A percentile compares a stretch with the other conserved stretches of the same genome.
These are phyloP conservation scores for Dendrobium officinale DNA, from an alignment of 106 monocot genomes.

Conservation along the genomic window DNA sequence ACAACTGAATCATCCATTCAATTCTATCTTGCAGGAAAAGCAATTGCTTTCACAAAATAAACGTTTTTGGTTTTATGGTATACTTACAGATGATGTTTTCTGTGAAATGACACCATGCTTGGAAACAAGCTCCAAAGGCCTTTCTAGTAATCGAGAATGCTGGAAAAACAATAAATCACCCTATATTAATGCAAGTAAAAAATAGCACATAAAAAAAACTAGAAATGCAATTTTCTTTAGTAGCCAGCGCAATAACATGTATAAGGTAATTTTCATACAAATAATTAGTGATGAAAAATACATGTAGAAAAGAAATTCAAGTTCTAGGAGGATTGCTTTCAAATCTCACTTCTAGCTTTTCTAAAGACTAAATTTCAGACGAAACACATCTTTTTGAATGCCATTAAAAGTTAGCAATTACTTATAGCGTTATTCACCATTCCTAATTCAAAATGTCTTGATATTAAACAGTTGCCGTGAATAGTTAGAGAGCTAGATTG, in stretches of 20 bases:
- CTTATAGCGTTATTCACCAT: background rate
- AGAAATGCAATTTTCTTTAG: too few relatives aligned
- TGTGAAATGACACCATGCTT: slow-evolving; percentile 86
- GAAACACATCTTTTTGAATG: background rate
- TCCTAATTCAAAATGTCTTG: background rate
- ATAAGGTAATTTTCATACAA: background rate
- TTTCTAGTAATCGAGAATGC: slow-evolving; percentile 79
- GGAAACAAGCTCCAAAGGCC: slow-evolving; percentile 65
- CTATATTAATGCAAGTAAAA: background rate
- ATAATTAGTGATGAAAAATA: background rate
- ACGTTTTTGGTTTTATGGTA: background rate
- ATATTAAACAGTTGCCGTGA: background rate
- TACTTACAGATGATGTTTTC: slow-evolving; percentile 63
- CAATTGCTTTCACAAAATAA: background rate
- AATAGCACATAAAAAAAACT: background rate
- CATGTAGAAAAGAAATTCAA: background rate
- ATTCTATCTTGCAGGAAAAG: background rate
- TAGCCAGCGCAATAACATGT: background rate
- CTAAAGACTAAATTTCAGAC: background rate
- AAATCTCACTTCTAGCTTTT: background rate
- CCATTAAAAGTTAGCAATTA: background rate
- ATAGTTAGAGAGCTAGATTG: background rate
- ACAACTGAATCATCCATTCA: background rate
- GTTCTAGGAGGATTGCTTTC: background rate
- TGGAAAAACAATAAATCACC: slow-evolving; percentile 17